These are phyloP conservation scores for Solanum arcanum DNA, from an alignment of 257 asterid genomes.

Conservation along the genomic window DNA sequence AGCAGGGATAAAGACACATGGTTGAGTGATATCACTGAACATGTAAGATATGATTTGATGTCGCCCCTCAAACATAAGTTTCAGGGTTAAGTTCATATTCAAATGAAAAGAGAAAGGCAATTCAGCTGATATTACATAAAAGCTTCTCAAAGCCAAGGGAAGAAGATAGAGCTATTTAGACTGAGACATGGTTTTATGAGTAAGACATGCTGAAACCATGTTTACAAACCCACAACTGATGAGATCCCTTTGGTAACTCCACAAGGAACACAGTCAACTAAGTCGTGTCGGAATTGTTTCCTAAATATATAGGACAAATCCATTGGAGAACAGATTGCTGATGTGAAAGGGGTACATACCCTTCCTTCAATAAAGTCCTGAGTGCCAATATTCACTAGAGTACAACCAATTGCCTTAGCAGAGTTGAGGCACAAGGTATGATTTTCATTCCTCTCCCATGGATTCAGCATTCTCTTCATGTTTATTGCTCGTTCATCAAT, in stretches of 20 bases:
- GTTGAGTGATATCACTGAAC: neutral
- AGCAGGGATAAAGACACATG: neutral
- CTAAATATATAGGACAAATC: neutral
- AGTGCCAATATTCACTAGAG: conserved; percentile 93
- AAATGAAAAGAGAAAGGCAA: neutral
- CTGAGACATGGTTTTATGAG: neutral
- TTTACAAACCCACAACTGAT: neutral
- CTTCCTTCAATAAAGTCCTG: conserved; percentile 96
- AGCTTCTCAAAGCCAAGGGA: neutral
- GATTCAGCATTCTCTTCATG: conserved; percentile 80
- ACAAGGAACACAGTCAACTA: neutral
- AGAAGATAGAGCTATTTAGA: neutral
- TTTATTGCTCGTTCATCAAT: conserved; percentile 96
- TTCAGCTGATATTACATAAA: neutral
- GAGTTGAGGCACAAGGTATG: conserved; percentile 97
- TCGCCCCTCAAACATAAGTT: neutral
- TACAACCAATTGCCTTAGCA: conserved; percentile 97
- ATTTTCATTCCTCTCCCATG: conserved; percentile 99
- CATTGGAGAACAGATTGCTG: neutral
- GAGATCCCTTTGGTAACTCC: neutral
- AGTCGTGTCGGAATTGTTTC: neutral
- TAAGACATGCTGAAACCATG: neutral
- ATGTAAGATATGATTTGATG: neutral
- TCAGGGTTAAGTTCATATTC: neutral
- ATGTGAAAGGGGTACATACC: conserved; percentile 34